Conservation (phyloP, 2,329 filamentous ascomycete species). For the Xylaria sp. region DNA sequence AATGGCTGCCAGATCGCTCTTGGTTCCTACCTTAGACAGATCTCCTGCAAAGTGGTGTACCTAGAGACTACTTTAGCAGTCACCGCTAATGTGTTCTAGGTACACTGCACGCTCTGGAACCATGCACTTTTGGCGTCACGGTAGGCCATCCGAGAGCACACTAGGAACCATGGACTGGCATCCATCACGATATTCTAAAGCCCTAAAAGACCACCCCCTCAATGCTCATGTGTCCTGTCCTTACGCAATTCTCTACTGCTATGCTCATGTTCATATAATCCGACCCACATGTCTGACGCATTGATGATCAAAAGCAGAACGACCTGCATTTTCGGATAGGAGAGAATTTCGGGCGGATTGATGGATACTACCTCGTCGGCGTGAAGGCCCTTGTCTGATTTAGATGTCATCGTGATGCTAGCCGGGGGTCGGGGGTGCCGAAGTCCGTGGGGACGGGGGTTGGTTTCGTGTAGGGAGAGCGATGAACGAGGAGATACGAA, state of each 20-base stretch:
- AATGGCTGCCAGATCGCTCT: constrained; percentile 32
- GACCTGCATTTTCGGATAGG: constrained; percentile 26
- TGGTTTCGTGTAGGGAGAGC: too few species aligned
- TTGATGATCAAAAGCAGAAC: constrained; percentile 34
- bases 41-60: constrained; percentile 26
- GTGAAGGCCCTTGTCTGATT: constrained; percentile 20
- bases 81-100: constrained; percentile 26
- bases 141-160: constrained; percentile 31
- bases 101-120: constrained; percentile 16
- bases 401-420: constrained; percentile 34
- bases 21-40: constrained; percentile 38
- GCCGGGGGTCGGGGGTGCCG: constrained; percentile 21
- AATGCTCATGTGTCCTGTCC: constrained; percentile 16
- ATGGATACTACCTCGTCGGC: constrained; percentile 19
- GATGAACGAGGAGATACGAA: background rate
- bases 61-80: constrained; percentile 17
- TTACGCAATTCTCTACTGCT: background rate
- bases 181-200: constrained; percentile 15
- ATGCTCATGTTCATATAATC: constrained; percentile 14
- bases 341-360: constrained; percentile 18
- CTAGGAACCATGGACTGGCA: constrained; percentile 25
- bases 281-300: constrained; percentile 36
- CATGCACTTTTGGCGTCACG: constrained; percentile 29
- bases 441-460: constrained; percentile 1
- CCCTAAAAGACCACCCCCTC: background rate